A percentile compares a stretch with the other conserved stretches of the same genome.
Conservation (phyloP, 192 early-diverging fungal species). For the Linnemannia elongata region DNA sequence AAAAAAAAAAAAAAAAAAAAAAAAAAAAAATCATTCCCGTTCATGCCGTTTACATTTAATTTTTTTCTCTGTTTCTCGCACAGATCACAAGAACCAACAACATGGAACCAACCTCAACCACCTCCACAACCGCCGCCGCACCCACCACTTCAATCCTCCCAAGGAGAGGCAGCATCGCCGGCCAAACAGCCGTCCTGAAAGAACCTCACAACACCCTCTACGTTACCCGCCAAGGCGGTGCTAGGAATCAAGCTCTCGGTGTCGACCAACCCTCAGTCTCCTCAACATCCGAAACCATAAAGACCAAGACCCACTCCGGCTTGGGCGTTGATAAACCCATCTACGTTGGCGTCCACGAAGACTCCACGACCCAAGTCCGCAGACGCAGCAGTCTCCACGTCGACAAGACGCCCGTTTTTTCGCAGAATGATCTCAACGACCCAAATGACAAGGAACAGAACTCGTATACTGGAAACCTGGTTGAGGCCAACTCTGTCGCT, state of each 20-base stretch:
- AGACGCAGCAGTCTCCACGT: slow-evolving; percentile 21
- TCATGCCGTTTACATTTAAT: not conserved
- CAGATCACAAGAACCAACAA: not conserved
- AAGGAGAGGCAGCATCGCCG: not conserved
- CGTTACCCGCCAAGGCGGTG: slow-evolving; percentile 19
- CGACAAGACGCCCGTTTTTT: not conserved
- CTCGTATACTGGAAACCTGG: not conserved
- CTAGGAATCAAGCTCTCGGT: slow-evolving; percentile 16
- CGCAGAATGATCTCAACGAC: not conserved
- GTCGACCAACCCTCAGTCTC: slow-evolving; percentile 33
- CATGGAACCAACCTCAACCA: not conserved
- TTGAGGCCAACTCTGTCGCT: not conserved
- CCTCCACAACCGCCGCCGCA: not conserved
- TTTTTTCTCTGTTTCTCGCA: not conserved
- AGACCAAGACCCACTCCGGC: not conserved
- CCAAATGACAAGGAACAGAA: not conserved
- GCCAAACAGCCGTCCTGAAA: not conserved
- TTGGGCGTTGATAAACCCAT: slow-evolving; percentile 31
- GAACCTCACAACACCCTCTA: slow-evolving; percentile 26
- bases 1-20: too few relatives aligned
- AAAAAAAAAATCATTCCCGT: too few relatives aligned
- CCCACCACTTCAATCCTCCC: not conserved
- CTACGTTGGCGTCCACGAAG: slow-evolving; percentile 9
- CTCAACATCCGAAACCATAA: not conserved
- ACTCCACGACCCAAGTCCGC: slow-evolving; percentile 1